Conservation (phyloP, 2,329 filamentous ascomycete genomes). For the Arachnopeziza araneosa region DNA sequence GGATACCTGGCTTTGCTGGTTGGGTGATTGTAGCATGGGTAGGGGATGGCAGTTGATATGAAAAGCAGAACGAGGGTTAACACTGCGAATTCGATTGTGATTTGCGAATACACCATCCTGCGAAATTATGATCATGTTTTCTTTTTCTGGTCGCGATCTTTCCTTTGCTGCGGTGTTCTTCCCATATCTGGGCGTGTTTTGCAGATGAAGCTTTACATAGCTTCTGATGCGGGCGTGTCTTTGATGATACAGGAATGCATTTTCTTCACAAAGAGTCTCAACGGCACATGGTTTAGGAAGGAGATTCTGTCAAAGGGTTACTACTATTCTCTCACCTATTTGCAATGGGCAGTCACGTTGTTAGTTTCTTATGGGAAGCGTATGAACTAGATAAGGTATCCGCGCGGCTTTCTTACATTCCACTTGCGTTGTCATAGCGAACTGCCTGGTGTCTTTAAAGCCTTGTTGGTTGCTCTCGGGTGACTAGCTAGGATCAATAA, state of each 20-base stretch:
- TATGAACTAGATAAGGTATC: constrained; percentile 26
- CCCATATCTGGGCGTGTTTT: constrained; percentile 21
- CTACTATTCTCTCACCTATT: constrained; percentile 19
- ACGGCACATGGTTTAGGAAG: constrained; percentile 23
- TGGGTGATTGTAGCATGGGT: constrained; percentile 30
- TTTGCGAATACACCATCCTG: constrained; percentile 35
- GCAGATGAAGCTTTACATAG: constrained; percentile 20
- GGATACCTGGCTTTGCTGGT: constrained; percentile 29
- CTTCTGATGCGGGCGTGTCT: constrained; percentile 26
- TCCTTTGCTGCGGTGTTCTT: constrained; percentile 24
- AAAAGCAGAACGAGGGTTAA: constrained; percentile 31
- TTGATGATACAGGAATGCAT: constrained; percentile 26
- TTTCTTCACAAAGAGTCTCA: constrained; percentile 26
- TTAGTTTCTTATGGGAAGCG: constrained; percentile 22
- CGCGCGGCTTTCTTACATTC: constrained; percentile 25
- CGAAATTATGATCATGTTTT: constrained; percentile 34
- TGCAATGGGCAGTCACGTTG: constrained; percentile 17
- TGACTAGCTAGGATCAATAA: constrained; percentile 19
- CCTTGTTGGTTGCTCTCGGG: constrained; percentile 15
- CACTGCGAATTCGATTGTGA: constrained; percentile 24
- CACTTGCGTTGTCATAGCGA: constrained; percentile 28
- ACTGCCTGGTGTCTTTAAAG: constrained; percentile 16
- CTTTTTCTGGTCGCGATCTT: constrained; percentile 29
- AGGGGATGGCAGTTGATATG: constrained; percentile 33
- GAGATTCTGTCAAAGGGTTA: constrained; percentile 19